These are phyloP conservation scores for Steccherinum ochraceum DNA, from an alignment of 768 basidiomycete genomes.

Conservation along the genomic window DNA sequence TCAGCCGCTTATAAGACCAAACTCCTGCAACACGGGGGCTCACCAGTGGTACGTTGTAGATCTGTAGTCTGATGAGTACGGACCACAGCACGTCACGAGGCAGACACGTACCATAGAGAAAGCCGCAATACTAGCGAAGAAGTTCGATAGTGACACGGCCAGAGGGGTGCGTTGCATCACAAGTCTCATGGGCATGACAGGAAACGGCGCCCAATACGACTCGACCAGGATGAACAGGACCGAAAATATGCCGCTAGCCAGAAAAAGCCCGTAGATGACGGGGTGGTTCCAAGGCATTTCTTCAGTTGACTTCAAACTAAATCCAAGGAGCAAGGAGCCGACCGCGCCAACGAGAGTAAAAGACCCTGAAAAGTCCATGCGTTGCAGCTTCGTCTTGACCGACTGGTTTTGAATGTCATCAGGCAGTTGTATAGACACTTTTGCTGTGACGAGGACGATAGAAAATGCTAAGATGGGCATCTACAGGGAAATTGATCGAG, in stretches of 20 bases:
- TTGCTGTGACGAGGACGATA: constrained; percentile 60
- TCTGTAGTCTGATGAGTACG: constrained; percentile 28
- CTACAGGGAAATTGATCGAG: constrained; percentile 38
- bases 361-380: constrained; percentile 83
- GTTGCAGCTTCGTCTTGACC: constrained; percentile 56
- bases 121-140: constrained; percentile 69
- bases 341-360: constrained; percentile 69
- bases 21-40: too few species aligned
- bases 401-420: constrained; percentile 54
- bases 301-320: constrained; percentile 73
- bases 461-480: constrained; percentile 73
- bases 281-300: constrained; percentile 74
- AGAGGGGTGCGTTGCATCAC: constrained; percentile 75
- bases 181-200: constrained; percentile 85
- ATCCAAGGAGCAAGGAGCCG: constrained; percentile 67
- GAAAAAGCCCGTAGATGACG: constrained; percentile 60
- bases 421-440: constrained; percentile 77
- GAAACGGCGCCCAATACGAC: constrained; percentile 68
- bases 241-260: constrained; percentile 47
- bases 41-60: constrained; percentile 84
- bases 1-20: too few species aligned
- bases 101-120: constrained; percentile 63
- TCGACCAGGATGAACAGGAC: constrained; percentile 73
- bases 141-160: constrained; percentile 73
- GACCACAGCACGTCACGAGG: constrained; percentile 6